phyloP scores from a whole-genome alignment of 495 filamentous ascomycete species.

The Hypoxylon trugodes region DNA sequence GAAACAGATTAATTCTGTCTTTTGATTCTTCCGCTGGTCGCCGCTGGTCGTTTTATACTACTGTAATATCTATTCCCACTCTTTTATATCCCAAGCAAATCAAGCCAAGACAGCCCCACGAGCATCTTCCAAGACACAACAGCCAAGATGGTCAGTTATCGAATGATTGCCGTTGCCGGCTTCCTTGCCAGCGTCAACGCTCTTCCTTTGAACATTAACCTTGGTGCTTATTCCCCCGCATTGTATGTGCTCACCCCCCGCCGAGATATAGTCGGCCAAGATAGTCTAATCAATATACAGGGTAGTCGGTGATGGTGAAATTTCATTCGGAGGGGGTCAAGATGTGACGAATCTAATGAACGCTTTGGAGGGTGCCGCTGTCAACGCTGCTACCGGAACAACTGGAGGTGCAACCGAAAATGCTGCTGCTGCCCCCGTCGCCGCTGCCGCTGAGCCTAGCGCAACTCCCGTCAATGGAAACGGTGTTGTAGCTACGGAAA shows the following conservation, averaged over 20 bases:
- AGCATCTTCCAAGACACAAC: conserved; percentile 17
- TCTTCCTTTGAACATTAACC: conserved; percentile 68
- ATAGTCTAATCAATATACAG: conserved; percentile 37
- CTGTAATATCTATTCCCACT: conserved; percentile 33
- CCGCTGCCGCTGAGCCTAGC: conserved; percentile 14
- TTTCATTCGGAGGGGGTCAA: conserved; percentile 64
- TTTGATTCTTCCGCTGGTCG: conserved; percentile 51
- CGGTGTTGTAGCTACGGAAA: conserved; percentile 17
- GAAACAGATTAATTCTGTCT: conserved; percentile 34
- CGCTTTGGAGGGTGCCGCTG: conserved; percentile 59
- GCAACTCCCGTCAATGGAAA: conserved; percentile 14
- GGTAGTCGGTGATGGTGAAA: conserved; percentile 69
- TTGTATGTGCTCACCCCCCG: conserved; percentile 42
- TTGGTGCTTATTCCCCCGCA: conserved; percentile 67
- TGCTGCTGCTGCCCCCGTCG: conserved; percentile 28
- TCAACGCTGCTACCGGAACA: conserved; percentile 51
- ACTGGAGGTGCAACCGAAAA: conserved; percentile 26
- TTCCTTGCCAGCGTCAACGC: conserved; percentile 51
- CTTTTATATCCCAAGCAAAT: conserved; percentile 22
- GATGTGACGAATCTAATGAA: conserved; percentile 59
- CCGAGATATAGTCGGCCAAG: neutral
- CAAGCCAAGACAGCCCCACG: conserved; percentile 13
- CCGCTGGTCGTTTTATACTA: conserved; percentile 49
- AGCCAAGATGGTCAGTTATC: conserved; percentile 54
- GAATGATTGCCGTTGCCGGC: conserved; percentile 51